Conservation (phyloP, 2,329 filamentous ascomycete genomes). For the Penicillium brevicompactum region DNA sequence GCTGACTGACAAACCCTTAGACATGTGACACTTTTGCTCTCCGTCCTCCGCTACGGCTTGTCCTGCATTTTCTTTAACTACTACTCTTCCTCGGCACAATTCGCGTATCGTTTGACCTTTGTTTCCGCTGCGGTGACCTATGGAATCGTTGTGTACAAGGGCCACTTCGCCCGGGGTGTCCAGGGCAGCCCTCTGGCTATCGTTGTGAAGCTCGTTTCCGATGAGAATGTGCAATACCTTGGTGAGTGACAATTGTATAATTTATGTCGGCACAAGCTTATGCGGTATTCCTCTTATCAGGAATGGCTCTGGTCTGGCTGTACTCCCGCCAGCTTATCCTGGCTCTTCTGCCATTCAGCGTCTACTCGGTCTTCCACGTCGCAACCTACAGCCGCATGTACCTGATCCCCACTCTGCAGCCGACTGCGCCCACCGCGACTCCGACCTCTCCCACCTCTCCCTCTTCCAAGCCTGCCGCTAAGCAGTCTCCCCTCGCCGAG, state of each 20-base stretch:
- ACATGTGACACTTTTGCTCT: constrained; percentile 82
- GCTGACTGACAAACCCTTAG: constrained; percentile 52
- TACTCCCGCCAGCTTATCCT: constrained; percentile 85
- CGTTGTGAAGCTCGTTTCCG: constrained; percentile 67
- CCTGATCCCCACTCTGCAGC: constrained; percentile 82
- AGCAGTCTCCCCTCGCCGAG: constrained; percentile 69
- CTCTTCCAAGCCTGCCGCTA: constrained; percentile 50
- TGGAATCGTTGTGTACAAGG: constrained; percentile 98
- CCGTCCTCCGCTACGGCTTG: constrained; percentile 77
- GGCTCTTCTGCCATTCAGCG: constrained; percentile 87
- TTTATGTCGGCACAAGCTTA: constrained; percentile 6
- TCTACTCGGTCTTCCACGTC: constrained; percentile 98
- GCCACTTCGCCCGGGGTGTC: constrained; percentile 79
- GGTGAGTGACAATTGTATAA: constrained; percentile 60
- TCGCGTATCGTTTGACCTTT: constrained; percentile 90
- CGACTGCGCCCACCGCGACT: constrained; percentile 57
- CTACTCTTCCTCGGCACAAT: constrained; percentile 72
- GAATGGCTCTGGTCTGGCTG: constrained; percentile 94
- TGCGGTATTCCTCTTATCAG: constrained; percentile 49
- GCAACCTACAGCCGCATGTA: constrained; percentile 94
- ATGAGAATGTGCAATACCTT: constrained; percentile 98
- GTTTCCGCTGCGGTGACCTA: constrained; percentile 88
- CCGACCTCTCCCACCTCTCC: constrained; percentile 59
- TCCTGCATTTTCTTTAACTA: constrained; percentile 91
- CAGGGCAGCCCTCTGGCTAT: constrained; percentile 66